Conservation (phyloP, 1,284 basidiomycete genomes). For the Cutaneotrichosporon cyanovorans region DNA sequence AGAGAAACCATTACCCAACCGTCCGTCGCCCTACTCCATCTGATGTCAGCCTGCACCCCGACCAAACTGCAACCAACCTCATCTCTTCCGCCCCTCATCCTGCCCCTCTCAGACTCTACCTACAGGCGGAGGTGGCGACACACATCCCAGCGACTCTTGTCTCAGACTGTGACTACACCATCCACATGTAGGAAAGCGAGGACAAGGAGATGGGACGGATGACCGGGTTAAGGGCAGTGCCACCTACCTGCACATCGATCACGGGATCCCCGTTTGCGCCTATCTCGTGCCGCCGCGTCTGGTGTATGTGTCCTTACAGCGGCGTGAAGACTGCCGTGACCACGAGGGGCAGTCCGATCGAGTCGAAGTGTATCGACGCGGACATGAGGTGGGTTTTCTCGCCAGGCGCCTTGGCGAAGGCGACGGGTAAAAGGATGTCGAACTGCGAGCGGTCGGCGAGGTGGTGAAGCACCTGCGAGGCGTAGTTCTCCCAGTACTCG, state of each 20-base stretch:
- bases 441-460: constrained; percentile 10
- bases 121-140: background rate
- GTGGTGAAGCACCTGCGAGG: constrained; percentile 12
- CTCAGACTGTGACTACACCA: constrained; percentile 5
- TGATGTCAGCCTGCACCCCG: background rate
- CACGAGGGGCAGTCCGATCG: constrained; percentile 15
- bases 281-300: background rate
- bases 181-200: constrained; percentile 10
- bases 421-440: constrained; percentile 8
- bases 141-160: background rate
- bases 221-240: constrained; percentile 9
- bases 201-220: constrained; percentile 13
- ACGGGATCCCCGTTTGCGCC: constrained; percentile 3
- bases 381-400: constrained; percentile 12
- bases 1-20: too few species aligned
- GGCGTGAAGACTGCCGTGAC: constrained; percentile 13
- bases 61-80: constrained; percentile 1
- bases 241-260: constrained; percentile 21
- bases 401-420: constrained; percentile 2
- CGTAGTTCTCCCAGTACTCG: constrained; percentile 17
- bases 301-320: background rate
- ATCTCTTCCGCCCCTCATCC: background rate
- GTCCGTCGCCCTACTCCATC: background rate
- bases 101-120: background rate
- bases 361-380: constrained; percentile 12